Percentiles rank a stretch among this genome's conserved stretches.
Conservation (phyloP, 2,329 filamentous ascomycete genomes). For the Lachnellula occidentalis region DNA sequence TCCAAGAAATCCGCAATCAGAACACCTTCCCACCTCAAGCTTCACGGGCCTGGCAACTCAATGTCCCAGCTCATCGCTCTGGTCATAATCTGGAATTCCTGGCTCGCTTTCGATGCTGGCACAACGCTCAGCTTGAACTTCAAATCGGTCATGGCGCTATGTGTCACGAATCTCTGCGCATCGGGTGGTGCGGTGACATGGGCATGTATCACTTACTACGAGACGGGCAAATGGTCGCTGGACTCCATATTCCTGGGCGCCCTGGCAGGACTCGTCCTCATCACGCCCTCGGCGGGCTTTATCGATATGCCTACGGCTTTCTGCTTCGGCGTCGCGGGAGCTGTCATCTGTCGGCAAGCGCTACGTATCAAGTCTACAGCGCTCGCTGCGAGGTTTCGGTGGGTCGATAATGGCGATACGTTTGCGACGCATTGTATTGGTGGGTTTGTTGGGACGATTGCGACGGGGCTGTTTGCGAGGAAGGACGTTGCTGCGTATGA, state of each 20-base stretch:
- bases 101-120: constrained; percentile 95
- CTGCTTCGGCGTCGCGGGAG: constrained; percentile 54
- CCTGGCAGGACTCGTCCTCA: constrained; percentile 83
- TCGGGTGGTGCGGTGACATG: constrained; percentile 38
- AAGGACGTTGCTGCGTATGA: constrained; percentile 46
- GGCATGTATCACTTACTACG: constrained; percentile 51
- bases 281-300: constrained; percentile 82
- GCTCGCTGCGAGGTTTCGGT: constrained; percentile 40
- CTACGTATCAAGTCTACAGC: constrained; percentile 48
- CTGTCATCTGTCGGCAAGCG: constrained; percentile 48
- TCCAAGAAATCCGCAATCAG: constrained; percentile 45
- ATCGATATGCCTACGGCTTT: constrained; percentile 61
- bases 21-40: constrained; percentile 41
- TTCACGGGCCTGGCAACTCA: constrained; percentile 68
- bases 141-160: constrained; percentile 81
- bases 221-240: constrained; percentile 88
- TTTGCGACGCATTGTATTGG: constrained; percentile 51
- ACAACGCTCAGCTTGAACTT: constrained; percentile 76
- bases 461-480: constrained; percentile 45
- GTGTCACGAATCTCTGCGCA: constrained; percentile 83
- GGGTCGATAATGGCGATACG: constrained; percentile 51
- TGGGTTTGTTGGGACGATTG: constrained; percentile 44
- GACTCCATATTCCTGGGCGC: constrained; percentile 91
- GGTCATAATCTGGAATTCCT: constrained; percentile 83
- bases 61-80: constrained; percentile 70